Percentiles rank a stretch among this genome's conserved stretches.
These are phyloP conservation scores for Chrysosporium queenslandicum DNA, from an alignment of 2,329 filamentous ascomycete genomes.

Conservation along the genomic window DNA sequence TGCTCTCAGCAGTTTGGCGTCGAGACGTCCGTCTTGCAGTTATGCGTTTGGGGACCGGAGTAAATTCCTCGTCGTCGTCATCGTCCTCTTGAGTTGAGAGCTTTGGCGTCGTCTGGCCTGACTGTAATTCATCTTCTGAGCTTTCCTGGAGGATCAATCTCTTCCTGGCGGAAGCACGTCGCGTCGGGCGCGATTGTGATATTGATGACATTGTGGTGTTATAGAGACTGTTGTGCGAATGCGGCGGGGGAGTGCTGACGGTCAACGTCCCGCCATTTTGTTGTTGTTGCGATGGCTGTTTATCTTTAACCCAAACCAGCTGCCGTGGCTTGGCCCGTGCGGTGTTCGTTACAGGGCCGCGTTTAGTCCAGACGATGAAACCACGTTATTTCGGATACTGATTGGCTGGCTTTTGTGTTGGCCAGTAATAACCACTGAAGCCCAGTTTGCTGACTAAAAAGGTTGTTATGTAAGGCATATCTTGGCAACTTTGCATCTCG, in stretches of 20 bases:
- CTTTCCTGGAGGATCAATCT: slow-evolving; percentile 66
- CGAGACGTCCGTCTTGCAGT: slow-evolving; percentile 50
- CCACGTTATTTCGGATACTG: not conserved
- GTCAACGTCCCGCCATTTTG: not conserved
- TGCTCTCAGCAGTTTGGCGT: slow-evolving; percentile 43
- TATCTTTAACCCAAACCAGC: slow-evolving; percentile 17
- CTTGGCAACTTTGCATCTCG: not conserved
- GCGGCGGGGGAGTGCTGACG: not conserved
- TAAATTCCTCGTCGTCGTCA: slow-evolving; percentile 68
- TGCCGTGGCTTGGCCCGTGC: not conserved
- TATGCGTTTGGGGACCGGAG: slow-evolving; percentile 56
- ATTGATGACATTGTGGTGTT: slow-evolving; percentile 31
- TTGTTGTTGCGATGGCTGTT: slow-evolving; percentile 15
- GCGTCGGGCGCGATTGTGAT: slow-evolving; percentile 45
- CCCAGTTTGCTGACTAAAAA: too few relatives aligned
- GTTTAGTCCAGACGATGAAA: not conserved
- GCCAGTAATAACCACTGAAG: too few relatives aligned
- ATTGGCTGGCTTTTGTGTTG: too few relatives aligned
- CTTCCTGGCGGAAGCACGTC: slow-evolving; percentile 54
- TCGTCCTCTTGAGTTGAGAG: slow-evolving; percentile 41
- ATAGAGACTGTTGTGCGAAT: not conserved
- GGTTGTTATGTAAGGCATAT: too few relatives aligned
- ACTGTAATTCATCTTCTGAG: slow-evolving; percentile 58
- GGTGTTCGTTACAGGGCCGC: not conserved
- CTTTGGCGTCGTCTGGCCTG: slow-evolving; percentile 40